Evolutionary conservation across 2,329 filamentous ascomycete genomes (phyloP).

Genomic region (Aspergillus chevalieri): DNA sequence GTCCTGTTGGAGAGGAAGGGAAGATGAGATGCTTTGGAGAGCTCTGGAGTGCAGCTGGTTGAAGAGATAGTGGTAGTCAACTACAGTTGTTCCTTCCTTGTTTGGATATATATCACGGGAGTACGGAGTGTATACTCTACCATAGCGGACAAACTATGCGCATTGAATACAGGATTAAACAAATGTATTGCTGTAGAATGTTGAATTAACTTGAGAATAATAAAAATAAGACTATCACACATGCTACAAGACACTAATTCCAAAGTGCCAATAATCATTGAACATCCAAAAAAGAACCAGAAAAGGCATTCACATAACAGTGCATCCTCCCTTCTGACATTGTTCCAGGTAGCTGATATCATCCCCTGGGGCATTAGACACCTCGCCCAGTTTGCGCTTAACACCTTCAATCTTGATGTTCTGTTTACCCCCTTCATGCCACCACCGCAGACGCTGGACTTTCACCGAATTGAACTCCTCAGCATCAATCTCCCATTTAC

Average conservation of each 20-base stretch:
- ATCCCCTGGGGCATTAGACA: conserved; percentile 52
- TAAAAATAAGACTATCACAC: no score
- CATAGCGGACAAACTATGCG: no score
- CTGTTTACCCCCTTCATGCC: conserved; percentile 84
- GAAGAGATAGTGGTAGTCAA: no score
- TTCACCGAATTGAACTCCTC: conserved; percentile 64
- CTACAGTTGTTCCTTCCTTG: no score
- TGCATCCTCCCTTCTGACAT: conserved; percentile 44
- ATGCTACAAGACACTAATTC: not conserved
- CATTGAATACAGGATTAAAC: no score
- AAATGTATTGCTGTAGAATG: no score
- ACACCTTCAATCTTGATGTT: conserved; percentile 69
- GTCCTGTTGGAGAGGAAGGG: no score
- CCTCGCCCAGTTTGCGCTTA: conserved; percentile 49
- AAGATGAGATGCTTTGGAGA: no score
- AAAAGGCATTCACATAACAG: conserved; percentile 41
- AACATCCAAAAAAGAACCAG: not conserved
- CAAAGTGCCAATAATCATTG: not conserved
- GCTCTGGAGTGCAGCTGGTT: no score
- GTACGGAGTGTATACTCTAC: no score
- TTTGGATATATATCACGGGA: no score
- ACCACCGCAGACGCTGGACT: conserved; percentile 80
- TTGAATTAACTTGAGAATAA: no score
- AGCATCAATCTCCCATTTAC: conserved; percentile 79
- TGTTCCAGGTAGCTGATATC: conserved; percentile 72